Base-by-base conservation (phyloP, 768 basidiomycete genomes). In the Phallus indusiatus region DNA sequence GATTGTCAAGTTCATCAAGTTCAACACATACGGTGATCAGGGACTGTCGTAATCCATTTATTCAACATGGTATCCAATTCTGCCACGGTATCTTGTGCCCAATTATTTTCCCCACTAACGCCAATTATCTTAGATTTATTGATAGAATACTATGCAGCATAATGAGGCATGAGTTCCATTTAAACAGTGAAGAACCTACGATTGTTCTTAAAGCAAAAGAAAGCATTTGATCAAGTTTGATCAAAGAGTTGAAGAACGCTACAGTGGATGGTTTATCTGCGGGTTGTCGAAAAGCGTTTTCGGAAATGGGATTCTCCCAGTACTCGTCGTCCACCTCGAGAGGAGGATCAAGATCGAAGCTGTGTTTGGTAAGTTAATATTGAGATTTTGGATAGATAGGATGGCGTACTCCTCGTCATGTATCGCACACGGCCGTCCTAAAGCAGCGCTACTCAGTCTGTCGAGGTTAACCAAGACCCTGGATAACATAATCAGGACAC, bases 261-360 rank as follows among this genome's bases (percentile, higher is more conserved):
- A 87, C 72, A 1, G 67, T 68, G 1, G 82, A 83, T 0, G 83
- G 81, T 65, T 76, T 81, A 8, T 73, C 76, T 7, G 71, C 64
- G 1, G 88, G 89, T 66, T 90, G 88, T 55, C 79, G 73, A 69
- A 86, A 89, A 17, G 76, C 78, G 46, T 77, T 73, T 1, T 76
- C 72, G 0, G 81, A 80, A 61, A 84, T 83, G 28, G 73, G 71
- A 42, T 70, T 71, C 17, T 82, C 77, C 90, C 89, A 94, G 67
- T 83, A 90, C 67, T 86, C 84, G 63, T 88, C 86, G 63, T 94
- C 89, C 14, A 92, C 85, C 68, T 91, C 89, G 6, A 83, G 71
- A 1, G 85, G 84, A 12, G 77, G 73, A 55, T 89, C 88, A 6
- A 86, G 73, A 63, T 92, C 88, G 64, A 88, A 84, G 64, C 87